Percentiles rank a stretch among this genome's conserved stretches.
These are phyloP conservation scores for Parmelia sp. DNA, from an alignment of 495 filamentous ascomycete species.

Conservation along the genomic window DNA sequence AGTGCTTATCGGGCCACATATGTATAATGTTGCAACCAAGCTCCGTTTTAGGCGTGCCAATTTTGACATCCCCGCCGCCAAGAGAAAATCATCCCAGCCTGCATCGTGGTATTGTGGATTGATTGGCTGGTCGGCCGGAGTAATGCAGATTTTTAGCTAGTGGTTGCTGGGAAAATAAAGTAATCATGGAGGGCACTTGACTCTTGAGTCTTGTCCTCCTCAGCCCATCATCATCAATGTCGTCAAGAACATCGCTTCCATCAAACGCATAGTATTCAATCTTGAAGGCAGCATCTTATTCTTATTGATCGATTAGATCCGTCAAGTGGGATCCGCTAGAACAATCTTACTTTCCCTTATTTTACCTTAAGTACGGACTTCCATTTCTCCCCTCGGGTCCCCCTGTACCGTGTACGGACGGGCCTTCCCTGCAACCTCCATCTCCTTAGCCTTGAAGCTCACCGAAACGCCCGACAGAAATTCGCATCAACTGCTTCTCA, in stretches of 20 bases:
- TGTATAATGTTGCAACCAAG: not conserved
- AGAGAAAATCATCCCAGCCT: slow-evolving; percentile 8
- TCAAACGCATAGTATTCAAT: not conserved
- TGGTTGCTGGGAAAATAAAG: not conserved
- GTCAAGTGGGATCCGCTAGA: not conserved
- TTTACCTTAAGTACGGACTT: too few species aligned
- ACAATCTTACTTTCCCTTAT: not conserved
- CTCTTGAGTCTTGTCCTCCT: not conserved
- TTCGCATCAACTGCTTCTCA: not conserved
- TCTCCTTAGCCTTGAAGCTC: not conserved
- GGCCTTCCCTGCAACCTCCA: slow-evolving; percentile 2
- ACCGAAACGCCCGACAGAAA: not conserved
- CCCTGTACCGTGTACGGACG: too few species aligned
- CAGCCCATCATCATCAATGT: not conserved
- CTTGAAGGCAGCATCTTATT: not conserved
- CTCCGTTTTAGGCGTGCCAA: slow-evolving; percentile 1
- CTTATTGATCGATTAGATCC: not conserved
- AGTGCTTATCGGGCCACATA: not conserved
- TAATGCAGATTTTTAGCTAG: not conserved
- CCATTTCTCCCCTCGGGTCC: too few species aligned
- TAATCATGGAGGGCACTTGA: not conserved
- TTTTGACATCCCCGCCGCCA: slow-evolving; percentile 6
- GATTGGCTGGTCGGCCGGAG: not conserved
- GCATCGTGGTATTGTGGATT: not conserved
- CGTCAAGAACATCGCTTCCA: not conserved